Conservation (phyloP, 164 flowering plant genomes). For the Paratinospora sagittata region DNA sequence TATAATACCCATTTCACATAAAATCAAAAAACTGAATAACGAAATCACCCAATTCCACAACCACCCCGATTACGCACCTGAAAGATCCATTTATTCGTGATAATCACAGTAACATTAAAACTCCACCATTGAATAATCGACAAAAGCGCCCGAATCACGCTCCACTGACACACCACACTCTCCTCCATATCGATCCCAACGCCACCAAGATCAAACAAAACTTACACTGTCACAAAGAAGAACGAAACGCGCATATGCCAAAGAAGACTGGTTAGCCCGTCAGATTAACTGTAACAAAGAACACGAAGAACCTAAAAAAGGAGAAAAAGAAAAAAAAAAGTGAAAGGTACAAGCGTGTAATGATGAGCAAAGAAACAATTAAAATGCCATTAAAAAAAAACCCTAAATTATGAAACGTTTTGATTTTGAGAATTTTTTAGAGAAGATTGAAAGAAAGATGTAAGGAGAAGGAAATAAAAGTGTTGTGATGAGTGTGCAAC, state of each 20-base stretch:
- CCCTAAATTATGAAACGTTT: slow-evolving; percentile 1
- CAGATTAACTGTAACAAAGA: neutral
- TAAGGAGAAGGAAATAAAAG: neutral
- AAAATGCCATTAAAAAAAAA: neutral
- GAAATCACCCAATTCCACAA: slow-evolving; percentile 2
- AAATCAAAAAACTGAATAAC: no score
- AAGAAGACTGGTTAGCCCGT: slow-evolving; percentile 1
- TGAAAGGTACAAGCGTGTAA: neutral
- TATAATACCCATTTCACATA: no score
- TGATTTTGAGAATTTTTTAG: neutral
- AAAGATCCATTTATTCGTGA: slow-evolving; percentile 99
- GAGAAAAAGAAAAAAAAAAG: neutral
- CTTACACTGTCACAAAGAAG: neutral
- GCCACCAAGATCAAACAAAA: neutral
- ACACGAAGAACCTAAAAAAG: no score
- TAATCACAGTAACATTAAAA: slow-evolving; percentile 92
- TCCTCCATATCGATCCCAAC: slow-evolving; percentile 62
- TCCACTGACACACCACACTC: slow-evolving; percentile 52
- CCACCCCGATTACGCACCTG: slow-evolving; percentile 81
- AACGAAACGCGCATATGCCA: neutral
- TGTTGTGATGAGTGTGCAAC: slow-evolving; percentile 3
- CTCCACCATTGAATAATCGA: slow-evolving; percentile 97
- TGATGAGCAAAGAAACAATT: neutral
- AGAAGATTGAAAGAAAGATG: neutral
- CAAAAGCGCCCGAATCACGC: slow-evolving; percentile 62